Base-by-base conservation (phyloP, 1,284 basidiomycete species). In the Bondarzewia mesenterica region DNA sequence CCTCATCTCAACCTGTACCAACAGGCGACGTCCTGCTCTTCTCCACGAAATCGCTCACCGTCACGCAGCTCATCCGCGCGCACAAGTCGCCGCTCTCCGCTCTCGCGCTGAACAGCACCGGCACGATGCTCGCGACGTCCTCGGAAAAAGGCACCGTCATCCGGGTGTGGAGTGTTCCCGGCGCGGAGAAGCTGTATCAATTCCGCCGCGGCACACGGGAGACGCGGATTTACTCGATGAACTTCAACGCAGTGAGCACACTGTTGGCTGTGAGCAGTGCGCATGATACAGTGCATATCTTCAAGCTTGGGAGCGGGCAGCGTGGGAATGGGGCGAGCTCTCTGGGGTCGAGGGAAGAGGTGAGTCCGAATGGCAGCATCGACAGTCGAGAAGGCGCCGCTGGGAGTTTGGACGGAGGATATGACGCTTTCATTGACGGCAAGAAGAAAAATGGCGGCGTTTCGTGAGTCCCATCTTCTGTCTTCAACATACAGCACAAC, bases 101-200 rank as follows among this genome's bases (percentile, higher is more conserved):
- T 55, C 75, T 99, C 32, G 77, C 89, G 1, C 78, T 99, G 63
- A 97, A 95, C 67, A 79, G 83, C 3, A 77, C 84, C 0, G 95
- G 95, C 4, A 91, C 91, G 0, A 74, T 98, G 53, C 84, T 99
- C 20, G 96, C 95, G 5, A 96, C 94, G 0, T 85, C 93, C 8
- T 90, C 86, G 0, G 93, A 96, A 52, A 98, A 98, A 62, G 95
- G 95, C 1, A 99, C 95, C 1, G 92, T 99, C 54, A 95, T 99
- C 51, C 82, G 95, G 39, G 93, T 99, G 3, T 99, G 94, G 77
- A 82, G 80, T 46, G 75, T 97, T 5, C 95, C 96, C 0, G 82
- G 85, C 14, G 92, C 92, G 1, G 91, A 96, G 68, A 93, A 93
- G 65, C 64, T 98, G 45, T 93, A 92, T 68, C 94, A 99, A 65